These are phyloP conservation scores for Suillus discolor DNA, from an alignment of 768 basidiomycete species.

Conservation along the genomic window DNA sequence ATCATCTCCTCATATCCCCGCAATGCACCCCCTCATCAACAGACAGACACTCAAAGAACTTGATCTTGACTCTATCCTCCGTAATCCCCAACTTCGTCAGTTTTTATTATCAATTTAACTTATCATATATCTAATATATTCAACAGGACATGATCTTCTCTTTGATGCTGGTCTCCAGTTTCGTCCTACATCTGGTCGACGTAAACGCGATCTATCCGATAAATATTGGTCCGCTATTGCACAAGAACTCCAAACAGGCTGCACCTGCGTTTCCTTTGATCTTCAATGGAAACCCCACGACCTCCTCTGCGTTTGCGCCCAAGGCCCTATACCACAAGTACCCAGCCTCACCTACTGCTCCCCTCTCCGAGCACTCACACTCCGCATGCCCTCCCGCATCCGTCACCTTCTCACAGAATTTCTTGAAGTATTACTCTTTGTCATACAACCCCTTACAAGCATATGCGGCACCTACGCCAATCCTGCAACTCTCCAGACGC, in stretches of 20 bases:
- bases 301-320: conserved; percentile 57
- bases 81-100: conserved; percentile 90
- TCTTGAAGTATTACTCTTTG: conserved; percentile 77
- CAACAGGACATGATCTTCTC: conserved; percentile 81
- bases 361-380: conserved; percentile 51
- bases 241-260: conserved; percentile 77
- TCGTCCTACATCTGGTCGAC: conserved; percentile 71
- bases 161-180: conserved; percentile 87
- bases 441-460: conserved; percentile 79
- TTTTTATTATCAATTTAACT: conserved; percentile 25
- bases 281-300: conserved; percentile 53
- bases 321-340: conserved; percentile 42
- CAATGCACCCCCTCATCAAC: conserved; percentile 77
- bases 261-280: conserved; percentile 83
- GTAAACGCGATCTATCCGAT: conserved; percentile 72
- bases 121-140: conserved; percentile 5
- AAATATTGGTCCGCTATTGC: conserved; percentile 85
- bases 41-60: conserved; percentile 82
- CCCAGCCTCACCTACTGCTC: conserved; percentile 49
- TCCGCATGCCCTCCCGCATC: conserved; percentile 74
- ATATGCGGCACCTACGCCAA: conserved; percentile 62
- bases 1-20: conserved; percentile 59
- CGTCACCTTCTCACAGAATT: conserved; percentile 72
- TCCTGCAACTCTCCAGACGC: conserved; percentile 57
- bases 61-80: conserved; percentile 82